Percentiles rank a stretch among this genome's conserved stretches.
Conservation (phyloP, 768 basidiomycete genomes). For the Polyporus arcularius region DNA sequence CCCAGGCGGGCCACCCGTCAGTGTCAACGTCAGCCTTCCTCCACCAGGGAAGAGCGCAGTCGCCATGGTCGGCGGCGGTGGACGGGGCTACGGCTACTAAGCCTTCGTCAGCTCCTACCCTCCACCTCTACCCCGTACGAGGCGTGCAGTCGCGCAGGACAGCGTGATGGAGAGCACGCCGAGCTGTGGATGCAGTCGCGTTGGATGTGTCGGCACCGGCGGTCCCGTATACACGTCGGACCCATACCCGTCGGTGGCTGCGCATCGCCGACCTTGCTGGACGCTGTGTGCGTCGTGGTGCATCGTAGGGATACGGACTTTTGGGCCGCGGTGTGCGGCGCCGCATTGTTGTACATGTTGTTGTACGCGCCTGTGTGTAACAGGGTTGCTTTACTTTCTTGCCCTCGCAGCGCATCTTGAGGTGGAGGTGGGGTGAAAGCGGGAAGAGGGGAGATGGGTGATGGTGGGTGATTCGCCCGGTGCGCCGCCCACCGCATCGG, state of each 20-base stretch:
- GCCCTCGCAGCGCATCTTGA: neutral
- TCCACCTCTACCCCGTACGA: neutral
- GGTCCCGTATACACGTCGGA: conserved; percentile 14
- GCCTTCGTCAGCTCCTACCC: neutral
- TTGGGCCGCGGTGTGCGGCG: neutral
- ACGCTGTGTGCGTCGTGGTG: neutral
- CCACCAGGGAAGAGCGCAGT: conserved; percentile 34
- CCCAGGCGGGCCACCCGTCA: conserved; percentile 36
- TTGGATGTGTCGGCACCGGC: neutral
- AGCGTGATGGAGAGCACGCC: conserved; percentile 1
- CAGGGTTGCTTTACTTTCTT: neutral
- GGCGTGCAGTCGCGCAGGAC: neutral
- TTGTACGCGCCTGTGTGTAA: conserved; percentile 4
- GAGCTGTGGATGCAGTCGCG: conserved; percentile 4
- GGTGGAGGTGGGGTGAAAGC: too few species aligned
- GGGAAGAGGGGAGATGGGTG: neutral
- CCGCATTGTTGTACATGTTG: conserved; percentile 17
- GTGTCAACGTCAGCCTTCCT: conserved; percentile 44
- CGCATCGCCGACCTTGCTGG: neutral
- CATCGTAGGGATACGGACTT: conserved; percentile 2
- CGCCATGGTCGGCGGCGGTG: conserved; percentile 31
- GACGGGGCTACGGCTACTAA: conserved; percentile 45
- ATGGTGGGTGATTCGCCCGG: neutral
- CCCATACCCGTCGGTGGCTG: neutral
- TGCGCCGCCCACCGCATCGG: neutral